Conservation (phyloP, 2,329 filamentous ascomycete species). For the Aureobasidium pullulans region DNA sequence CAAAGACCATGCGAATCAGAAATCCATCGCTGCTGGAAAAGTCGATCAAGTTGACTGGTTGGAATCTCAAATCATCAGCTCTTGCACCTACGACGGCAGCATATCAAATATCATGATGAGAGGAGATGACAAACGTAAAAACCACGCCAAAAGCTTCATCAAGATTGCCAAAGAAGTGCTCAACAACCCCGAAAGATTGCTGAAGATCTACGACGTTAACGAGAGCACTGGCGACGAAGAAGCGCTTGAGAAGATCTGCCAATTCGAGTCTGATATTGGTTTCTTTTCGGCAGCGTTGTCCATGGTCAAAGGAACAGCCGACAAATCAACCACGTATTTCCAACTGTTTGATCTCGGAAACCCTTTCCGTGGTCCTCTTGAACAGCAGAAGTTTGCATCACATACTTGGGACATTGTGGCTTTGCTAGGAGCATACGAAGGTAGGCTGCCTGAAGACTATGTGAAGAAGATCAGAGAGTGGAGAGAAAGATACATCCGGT, state of each 20-base stretch:
- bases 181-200: conserved; percentile 31
- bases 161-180: conserved; percentile 47
- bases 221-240: conserved; percentile 5
- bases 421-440: conserved; percentile 16
- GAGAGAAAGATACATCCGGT: conserved; percentile 9
- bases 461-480: conserved; percentile 8
- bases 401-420: conserved; percentile 19
- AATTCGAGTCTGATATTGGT: conserved; percentile 18
- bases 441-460: not conserved
- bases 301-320: conserved; percentile 9
- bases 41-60: not conserved
- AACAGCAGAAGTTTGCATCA: conserved; percentile 15
- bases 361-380: conserved; percentile 16
- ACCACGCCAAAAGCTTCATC: conserved; percentile 50
- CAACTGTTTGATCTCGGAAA: conserved; percentile 18
- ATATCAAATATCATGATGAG: conserved; percentile 25
- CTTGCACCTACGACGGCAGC: conserved; percentile 25
- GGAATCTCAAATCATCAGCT: conserved; percentile 15
- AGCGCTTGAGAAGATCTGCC: conserved; percentile 17
- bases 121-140: conserved; percentile 46
- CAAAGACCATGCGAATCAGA: conserved; percentile 14
- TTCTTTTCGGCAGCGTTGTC: conserved; percentile 18
- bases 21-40: not conserved
- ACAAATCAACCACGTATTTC: conserved; percentile 10
- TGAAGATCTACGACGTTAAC: conserved; percentile 14